phyloP scores from a whole-genome alignment of 179 eudicot species.

The Spinacia oleracea region DNA sequence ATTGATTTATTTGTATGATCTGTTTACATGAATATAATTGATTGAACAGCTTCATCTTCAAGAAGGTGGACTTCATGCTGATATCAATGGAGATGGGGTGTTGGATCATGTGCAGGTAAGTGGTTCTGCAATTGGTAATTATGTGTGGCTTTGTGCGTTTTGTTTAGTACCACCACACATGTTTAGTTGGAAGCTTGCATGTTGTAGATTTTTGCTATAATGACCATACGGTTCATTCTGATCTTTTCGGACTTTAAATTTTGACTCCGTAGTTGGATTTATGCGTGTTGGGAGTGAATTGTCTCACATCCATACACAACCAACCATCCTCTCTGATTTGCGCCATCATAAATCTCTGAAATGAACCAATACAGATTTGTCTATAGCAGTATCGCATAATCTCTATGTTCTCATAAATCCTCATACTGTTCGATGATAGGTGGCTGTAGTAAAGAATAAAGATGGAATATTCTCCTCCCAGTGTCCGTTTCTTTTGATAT shows the following conservation, averaged over 20 bases:
- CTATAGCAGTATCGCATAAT: neutral
- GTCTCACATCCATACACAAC: neutral
- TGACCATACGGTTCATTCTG: neutral
- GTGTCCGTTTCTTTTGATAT: neutral
- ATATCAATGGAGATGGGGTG: conserved; percentile 98
- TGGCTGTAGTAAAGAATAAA: neutral
- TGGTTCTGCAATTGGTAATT: conserved; percentile 8
- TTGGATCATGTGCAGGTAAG: conserved; percentile 97
- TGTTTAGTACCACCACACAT: conserved; percentile 2
- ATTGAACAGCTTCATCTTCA: conserved; percentile 84
- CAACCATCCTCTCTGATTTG: neutral
- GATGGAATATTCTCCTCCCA: neutral
- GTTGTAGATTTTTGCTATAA: neutral
- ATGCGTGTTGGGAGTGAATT: neutral
- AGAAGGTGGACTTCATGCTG: conserved; percentile 99
- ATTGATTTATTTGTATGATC: conserved; percentile 2
- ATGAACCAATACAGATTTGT: neutral
- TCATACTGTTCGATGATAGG: neutral
- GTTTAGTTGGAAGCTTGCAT: neutral
- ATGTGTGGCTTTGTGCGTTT: neutral
- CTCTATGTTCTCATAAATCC: neutral
- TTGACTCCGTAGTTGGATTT: neutral
- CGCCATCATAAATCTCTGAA: neutral
- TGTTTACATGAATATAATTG: conserved; percentile 22
- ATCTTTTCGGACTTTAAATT: neutral